Evolutionary conservation across 1,284 basidiomycete species (phyloP), one percentile per base, ranked within the genome.

Genomic region (Cryptococcus floricola): DNA sequence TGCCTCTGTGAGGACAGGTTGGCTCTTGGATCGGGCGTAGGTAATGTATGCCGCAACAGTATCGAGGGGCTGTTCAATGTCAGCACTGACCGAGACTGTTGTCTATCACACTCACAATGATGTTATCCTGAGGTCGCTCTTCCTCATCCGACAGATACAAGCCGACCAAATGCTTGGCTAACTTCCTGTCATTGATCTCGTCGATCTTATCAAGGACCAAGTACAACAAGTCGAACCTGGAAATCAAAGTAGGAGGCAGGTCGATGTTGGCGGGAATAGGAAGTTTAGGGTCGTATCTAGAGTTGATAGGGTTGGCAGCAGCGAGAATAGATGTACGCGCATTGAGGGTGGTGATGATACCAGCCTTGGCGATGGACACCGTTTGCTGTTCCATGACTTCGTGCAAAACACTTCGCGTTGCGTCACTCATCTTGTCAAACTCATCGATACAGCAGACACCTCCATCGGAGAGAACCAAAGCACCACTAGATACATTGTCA

Each of bases 351-450:
- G 95, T 98, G 73, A 98, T 98, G 70, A 98, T 98, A 10, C 96
- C 96, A 0, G 95, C 95, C 78, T 98, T 98, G n/a, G 96, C 96
- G 59, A 98, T 95, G 2, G 94, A 98, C 3, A 98, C 93, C 0
- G 95, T 98, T 87, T 98, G 95, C 87, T 98, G 95, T 84, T 98
- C 95, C 95, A 98, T 98, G 41, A 98, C 96, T 87, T 98, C 96
- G 74, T 98, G 95, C 50, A 98, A 79, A 1, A 98, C 96, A 75
- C 90, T 94, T 48, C 96, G 84, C 9, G 95, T 98, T 0, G 92
- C 86, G 69, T 98, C 95, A 1, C 89, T 89, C 95, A 98, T 98
- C 77, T 98, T 98, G 80, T 98, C 96, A 69, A 98, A 98, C 77
- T 98, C 95, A 71, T 98, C 95, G 66, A 98, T 98, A 74, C 96